Base-by-base conservation (phyloP, 2,329 filamentous ascomycete species). In the Ceratocystis ficicola region DNA sequence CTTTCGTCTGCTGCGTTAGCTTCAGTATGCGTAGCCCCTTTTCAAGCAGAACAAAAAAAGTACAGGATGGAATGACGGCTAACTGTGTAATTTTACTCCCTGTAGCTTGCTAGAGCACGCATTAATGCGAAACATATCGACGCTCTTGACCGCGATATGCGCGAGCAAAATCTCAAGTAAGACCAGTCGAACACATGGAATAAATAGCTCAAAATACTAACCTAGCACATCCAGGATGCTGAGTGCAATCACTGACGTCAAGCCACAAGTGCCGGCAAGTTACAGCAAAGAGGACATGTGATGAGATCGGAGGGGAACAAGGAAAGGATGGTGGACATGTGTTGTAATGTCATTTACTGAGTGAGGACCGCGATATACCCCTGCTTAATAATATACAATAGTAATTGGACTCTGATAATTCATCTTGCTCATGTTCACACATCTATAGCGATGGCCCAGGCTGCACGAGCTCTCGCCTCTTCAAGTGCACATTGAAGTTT, bases 1-100 rank as follows among this genome's bases (percentile, higher is more conserved):
- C 77, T 83, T 77, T 83, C 83, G 75, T 86, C 84, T 73, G 78
- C 80, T 73, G 84, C 84, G 75, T 79, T 86, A 76, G 83, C 84
- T 77, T 83, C 81, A 83, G 84, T 87, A 81, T 80, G 84, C 78
- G 72, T 46, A 22, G 20, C 41, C 55, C 12, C 41, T n/a, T 41
- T 2, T 28, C 22, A 15, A 44, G 44, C 7, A 17, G 30, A 32
- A 32, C 30, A 10, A 41, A 8, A 3, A 12, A 25, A 63, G 7
- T 0, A 44, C 20, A 60, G 17, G 12, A 48, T n/a, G 46, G 46
- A 25, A 10, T 1, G 20, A 25, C 4, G 5, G 48, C 48, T 52
- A 52, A 52, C 48, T 5, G 6, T 52, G 8, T 50, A 10, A 22
- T 8, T 57, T 57, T 25, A 15, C 25, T 60, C n/a, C 41, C 15